Evolutionary conservation across 176 grass and related monocot genomes (phyloP).

Genomic region (Bromus sterilis): DNA sequence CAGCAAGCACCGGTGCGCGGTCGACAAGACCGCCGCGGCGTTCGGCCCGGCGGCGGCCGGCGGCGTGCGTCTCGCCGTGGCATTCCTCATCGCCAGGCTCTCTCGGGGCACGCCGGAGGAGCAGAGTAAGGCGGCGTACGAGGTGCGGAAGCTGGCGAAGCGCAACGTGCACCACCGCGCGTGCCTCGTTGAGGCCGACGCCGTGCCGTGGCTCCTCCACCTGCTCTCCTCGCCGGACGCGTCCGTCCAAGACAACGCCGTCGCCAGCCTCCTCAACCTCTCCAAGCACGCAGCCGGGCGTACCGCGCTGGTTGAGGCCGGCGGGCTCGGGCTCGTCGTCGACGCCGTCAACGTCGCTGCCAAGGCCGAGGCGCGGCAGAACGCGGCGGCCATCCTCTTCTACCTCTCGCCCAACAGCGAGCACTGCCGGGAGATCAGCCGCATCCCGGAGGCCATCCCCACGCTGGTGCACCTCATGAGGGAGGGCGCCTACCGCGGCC

Average conservation of each 20-base stretch:
- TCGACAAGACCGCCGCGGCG: conserved; percentile 40
- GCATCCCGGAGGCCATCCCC: conserved; percentile 51
- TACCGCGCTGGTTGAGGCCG: conserved; percentile 43
- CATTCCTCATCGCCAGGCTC: conserved; percentile 42
- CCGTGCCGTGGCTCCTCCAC: conserved; percentile 71
- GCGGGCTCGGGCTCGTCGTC: conserved; percentile 49
- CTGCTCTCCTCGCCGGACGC: conserved; percentile 43
- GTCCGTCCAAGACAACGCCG: conserved; percentile 47
- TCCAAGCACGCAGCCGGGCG: conserved; percentile 61
- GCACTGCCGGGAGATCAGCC: conserved; percentile 58
- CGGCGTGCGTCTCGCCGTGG: conserved; percentile 29
- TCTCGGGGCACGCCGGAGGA: conserved; percentile 18
- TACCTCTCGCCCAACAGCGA: conserved; percentile 60
- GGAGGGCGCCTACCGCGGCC: conserved; percentile 43
- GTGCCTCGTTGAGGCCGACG: conserved; percentile 62
- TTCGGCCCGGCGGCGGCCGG: conserved; percentile 26
- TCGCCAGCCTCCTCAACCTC: conserved; percentile 55
- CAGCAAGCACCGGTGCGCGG: conserved; percentile 34
- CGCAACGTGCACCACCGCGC: conserved; percentile 57
- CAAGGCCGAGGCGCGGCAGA: conserved; percentile 53
- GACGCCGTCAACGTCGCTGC: conserved; percentile 41
- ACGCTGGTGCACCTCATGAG: conserved; percentile 48
- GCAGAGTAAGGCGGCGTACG: conserved; percentile 50
- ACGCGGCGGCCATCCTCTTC: conserved; percentile 76
- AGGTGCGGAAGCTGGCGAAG: conserved; percentile 72